Evolutionary conservation across 2,329 filamentous ascomycete genomes (phyloP), one percentile per base, ranked within the genome.

Genomic region (Penicillium brevicompactum): DNA sequence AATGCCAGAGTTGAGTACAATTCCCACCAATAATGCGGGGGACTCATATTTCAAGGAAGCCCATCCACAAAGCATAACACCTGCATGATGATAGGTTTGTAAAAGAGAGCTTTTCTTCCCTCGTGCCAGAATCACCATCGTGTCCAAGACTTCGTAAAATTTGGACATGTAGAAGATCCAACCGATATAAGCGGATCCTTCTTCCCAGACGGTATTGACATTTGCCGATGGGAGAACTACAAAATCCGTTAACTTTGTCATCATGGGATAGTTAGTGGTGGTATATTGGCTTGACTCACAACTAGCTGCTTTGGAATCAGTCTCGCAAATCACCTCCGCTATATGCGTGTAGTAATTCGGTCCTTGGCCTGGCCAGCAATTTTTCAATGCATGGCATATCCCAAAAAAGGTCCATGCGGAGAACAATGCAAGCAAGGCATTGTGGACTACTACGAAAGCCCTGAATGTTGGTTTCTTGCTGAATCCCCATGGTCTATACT

Each of bases 161-260:
- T 61, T 61, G 56, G 53, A 56, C 14, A 59, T 27, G 37, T 61
- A 59, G 43, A 61, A 61, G 31, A 58, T 7, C 53, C 56, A 61
- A 38, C 44, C 49, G 3, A 59, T 16, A n/a, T 61, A 61, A 24
- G 27, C 31, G 27, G 42, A 31, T 34, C 53, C 51, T 27, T 41
- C 51, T 42, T 55, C 53, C 34, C 38, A 48, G 4, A 48, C 32
- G 5, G 42, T 46, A 8, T 30, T 53, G 1, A 46, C 24, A 7
- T 37, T 32, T 6, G n/a, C 42, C 6, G 53, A 24, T 21, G 10
- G 3, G 5, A 27, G 11, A 9, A 43, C 18, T 18, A 43, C 11
- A 4, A 13, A 40, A 40, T 6, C 2, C 5, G 3, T 13, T 22
- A 16, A 34, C 14, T 10, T 34, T 34, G 11, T 13, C 37, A 18